Conservation (phyloP, 2,329 filamentous ascomycete species). For the Shiraia bambusicola region DNA sequence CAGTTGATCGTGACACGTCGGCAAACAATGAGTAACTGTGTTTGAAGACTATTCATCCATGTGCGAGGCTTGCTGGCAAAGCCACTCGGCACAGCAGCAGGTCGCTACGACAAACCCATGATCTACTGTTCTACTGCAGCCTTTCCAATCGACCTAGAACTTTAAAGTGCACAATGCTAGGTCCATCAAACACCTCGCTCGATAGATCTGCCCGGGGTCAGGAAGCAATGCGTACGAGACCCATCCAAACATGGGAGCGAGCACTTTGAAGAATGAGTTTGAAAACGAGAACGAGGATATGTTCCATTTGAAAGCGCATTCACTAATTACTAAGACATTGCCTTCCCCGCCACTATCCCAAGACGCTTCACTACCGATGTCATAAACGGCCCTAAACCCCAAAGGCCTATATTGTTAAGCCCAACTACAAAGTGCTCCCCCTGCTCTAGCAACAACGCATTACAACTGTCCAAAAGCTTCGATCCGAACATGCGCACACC, state of each 20-base stretch:
- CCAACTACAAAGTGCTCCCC: constrained; percentile 8
- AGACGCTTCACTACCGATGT: constrained; percentile 4
- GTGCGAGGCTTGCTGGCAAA: constrained; percentile 13
- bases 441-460: constrained; percentile 3
- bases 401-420: constrained; percentile 6
- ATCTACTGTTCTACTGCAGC: too few species aligned
- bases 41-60: constrained; percentile 16
- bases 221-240: too few species aligned
- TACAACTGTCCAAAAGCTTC: constrained; percentile 6
- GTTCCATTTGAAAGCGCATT: too few species aligned
- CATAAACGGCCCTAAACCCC: constrained; percentile 4
- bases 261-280: too few species aligned
- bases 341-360: constrained; percentile 2
- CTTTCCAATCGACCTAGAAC: too few species aligned
- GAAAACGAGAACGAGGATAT: too few species aligned
- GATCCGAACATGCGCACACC: constrained; percentile 10
- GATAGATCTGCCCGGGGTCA: too few species aligned
- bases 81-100: constrained; percentile 13
- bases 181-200: too few species aligned
- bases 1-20: constrained; percentile 15
- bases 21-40: constrained; percentile 16
- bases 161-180: too few species aligned
- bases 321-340: constrained; percentile 1
- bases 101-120: too few species aligned
- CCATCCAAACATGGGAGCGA: too few species aligned